Base-by-base conservation (phyloP, 805 yeast species). In the Lachancea thermotolerans region DNA sequence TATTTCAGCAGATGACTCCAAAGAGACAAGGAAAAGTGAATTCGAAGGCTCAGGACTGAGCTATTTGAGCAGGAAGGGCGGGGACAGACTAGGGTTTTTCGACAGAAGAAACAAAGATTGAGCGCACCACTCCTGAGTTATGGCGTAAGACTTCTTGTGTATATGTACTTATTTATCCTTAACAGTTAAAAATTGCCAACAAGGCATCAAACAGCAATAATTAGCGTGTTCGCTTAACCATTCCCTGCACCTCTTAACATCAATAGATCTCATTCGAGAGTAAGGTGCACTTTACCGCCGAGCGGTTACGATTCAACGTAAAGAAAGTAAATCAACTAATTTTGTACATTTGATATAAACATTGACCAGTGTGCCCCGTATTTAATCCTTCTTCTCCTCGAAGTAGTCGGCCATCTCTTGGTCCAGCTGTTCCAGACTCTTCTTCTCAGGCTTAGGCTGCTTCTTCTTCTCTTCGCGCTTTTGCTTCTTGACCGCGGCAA, bases 351-450 rank as follows among this genome's bases (percentile, higher is more conserved):
- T 21, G 7, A 21, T 21, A 21, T 21, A n/a, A n/a, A n/a, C n/a
- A n/a, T n/a, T n/a, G n/a, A n/a, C n/a, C n/a, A n/a, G n/a, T n/a
- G n/a, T n/a, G 25, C 25, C n/a, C 9, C 17, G 17, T 17, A 37
- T 35, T 35, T 35, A 35, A 6, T 35, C 14, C 37, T 59, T 54
- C 49, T 59, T 60, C 44, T 68, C 68, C 51, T 79, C 81, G 58
- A 91, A 90, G 72, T 91, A 91, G 64, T 90, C 98, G 51, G 89
- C 85, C 99, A 93, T 91, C 72, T 91, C 98, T 65, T 90, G 95
- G 70, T 93, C 99, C 63, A 91, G 79, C 70, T 93, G 91, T 66
- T 86, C 98, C 52, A 85, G 74, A 43, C 95, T 81, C 77, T 89
- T 89, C 70, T 76, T 74, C 49, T 72, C 74, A 48, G 75, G 72